Conservation (phyloP, 2,329 filamentous ascomycete species). For the Diplodia sapinea region DNA sequence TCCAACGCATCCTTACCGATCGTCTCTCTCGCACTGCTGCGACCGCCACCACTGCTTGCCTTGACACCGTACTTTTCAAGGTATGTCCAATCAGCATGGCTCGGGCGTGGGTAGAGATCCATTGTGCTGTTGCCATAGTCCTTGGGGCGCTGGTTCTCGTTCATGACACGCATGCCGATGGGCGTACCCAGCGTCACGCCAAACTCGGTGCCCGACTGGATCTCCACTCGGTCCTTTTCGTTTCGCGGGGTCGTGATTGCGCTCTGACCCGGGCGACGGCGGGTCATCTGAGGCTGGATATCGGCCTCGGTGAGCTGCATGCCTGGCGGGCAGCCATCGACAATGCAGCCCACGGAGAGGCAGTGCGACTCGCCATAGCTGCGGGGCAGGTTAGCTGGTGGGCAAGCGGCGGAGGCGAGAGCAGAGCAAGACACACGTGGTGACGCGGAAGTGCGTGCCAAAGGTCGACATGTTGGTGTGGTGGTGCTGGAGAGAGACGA, state of each 20-base stretch:
- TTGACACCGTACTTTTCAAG: slow-evolving; percentile 96
- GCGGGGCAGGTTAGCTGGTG: slow-evolving; percentile 36
- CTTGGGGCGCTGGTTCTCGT: slow-evolving; percentile 89
- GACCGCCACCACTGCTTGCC: slow-evolving; percentile 85
- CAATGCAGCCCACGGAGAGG: slow-evolving; percentile 89
- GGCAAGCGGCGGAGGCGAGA: slow-evolving; percentile 3
- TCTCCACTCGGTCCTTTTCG: slow-evolving; percentile 89
- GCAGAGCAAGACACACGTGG: slow-evolving; percentile 65
- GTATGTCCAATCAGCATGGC: slow-evolving; percentile 96
- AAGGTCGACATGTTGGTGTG: slow-evolving; percentile 76
- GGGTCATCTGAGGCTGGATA: slow-evolving; percentile 94
- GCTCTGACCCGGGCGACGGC: slow-evolving; percentile 86
- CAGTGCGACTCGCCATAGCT: slow-evolving; percentile 89
- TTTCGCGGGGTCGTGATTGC: slow-evolving; percentile 89
- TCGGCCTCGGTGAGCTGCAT: slow-evolving; percentile 83
- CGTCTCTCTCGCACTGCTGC: slow-evolving; percentile 91
- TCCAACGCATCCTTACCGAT: slow-evolving; percentile 64
- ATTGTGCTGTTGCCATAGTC: slow-evolving; percentile 92
- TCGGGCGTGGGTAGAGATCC: slow-evolving; percentile 87
- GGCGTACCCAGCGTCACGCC: slow-evolving; percentile 90
- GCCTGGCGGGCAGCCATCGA: slow-evolving; percentile 89
- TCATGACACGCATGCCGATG: slow-evolving; percentile 84
- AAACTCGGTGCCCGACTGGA: slow-evolving; percentile 90
- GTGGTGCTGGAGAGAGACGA: not conserved
- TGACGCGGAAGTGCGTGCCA: slow-evolving; percentile 79